Percentiles rank a stretch among this genome's conserved stretches.
Evolutionary conservation across 2,329 filamentous ascomycete genomes (phyloP).

Genomic region (Westerdykella ornata): DNA sequence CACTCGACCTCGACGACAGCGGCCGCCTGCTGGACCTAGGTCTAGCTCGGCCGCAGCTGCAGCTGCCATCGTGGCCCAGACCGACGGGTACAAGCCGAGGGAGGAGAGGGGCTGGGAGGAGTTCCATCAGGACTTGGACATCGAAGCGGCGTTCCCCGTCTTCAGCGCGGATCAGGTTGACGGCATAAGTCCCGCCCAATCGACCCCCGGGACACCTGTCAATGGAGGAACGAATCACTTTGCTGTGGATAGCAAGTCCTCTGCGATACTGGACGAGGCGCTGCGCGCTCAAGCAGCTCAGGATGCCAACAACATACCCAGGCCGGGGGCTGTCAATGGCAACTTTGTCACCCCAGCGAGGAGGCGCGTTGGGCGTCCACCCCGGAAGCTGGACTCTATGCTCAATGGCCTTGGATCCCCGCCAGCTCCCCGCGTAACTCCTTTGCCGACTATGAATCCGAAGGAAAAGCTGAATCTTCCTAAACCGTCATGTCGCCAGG

Average conservation of each 20-base stretch:
- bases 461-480: conserved; percentile 75
- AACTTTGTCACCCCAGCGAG: conserved; percentile 43
- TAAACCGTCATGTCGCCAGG: conserved; percentile 65
- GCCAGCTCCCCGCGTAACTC: conserved; percentile 59
- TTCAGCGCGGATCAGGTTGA: conserved; percentile 82
- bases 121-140: conserved; percentile 91
- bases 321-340: conserved; percentile 12
- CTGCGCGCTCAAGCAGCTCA: conserved; percentile 24
- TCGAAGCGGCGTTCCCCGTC: conserved; percentile 70
- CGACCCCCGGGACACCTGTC: conserved; percentile 44
- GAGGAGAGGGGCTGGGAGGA: conserved; percentile 98
- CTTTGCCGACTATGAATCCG: conserved; percentile 70
- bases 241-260: conserved; percentile 31
- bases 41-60: conserved; percentile 85
- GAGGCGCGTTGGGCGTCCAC: conserved; percentile 57
- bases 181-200: conserved; percentile 48
- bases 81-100: conserved; percentile 92
- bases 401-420: conserved; percentile 54
- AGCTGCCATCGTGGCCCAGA: conserved; percentile 79
- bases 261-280: conserved; percentile 30
- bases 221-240: conserved; percentile 25
- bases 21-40: conserved; percentile 52
- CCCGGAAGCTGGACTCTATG: conserved; percentile 57
- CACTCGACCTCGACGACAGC: conserved; percentile 29
- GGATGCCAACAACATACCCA: conserved; percentile 17